Conservation (phyloP, 495 filamentous ascomycete genomes). For the Astrothelium macrocarpum region DNA sequence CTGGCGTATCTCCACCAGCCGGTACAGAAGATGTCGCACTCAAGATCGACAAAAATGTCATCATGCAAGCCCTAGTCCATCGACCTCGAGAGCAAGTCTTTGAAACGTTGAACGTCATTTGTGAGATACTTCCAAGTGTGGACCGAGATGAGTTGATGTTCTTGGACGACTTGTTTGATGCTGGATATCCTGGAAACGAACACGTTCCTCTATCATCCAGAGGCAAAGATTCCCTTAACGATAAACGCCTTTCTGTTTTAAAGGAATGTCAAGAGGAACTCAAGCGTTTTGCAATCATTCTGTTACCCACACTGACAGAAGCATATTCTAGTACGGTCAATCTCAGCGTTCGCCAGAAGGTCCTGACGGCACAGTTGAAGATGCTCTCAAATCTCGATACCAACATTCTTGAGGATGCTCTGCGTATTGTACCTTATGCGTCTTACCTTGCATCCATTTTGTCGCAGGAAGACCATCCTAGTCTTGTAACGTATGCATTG, state of each 20-base stretch:
- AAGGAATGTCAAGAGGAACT: conserved; percentile 74
- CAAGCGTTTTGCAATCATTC: conserved; percentile 81
- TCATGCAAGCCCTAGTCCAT: conserved; percentile 98
- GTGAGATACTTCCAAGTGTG: conserved; percentile 77
- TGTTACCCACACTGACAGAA: conserved; percentile 95
- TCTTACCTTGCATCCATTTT: conserved; percentile 93
- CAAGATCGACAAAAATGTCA: conserved; percentile 92
- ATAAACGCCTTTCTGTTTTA: conserved; percentile 68
- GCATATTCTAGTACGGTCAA: conserved; percentile 98
- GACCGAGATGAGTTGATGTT: conserved; percentile 41
- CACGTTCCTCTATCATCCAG: conserved; percentile 31
- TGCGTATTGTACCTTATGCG: conserved; percentile 91
- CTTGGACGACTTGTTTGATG: conserved; percentile 44
- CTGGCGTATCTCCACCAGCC: conserved; percentile 83
- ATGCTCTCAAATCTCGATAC: conserved; percentile 94
- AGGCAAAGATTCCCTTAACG: conserved; percentile 54
- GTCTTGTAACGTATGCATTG: conserved; percentile 74
- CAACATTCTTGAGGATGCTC: conserved; percentile 70
- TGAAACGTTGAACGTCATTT: conserved; percentile 95
- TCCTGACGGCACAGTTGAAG: conserved; percentile 87
- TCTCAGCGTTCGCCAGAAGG: conserved; percentile 92
- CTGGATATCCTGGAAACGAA: conserved; percentile 35
- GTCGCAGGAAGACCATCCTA: conserved; percentile 87
- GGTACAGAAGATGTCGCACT: conserved; percentile 69
- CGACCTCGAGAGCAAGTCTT: conserved; percentile 93